Evolutionary conservation across 495 filamentous ascomycete genomes (phyloP).

Genomic region (Rostrohypoxylon terebratum): DNA sequence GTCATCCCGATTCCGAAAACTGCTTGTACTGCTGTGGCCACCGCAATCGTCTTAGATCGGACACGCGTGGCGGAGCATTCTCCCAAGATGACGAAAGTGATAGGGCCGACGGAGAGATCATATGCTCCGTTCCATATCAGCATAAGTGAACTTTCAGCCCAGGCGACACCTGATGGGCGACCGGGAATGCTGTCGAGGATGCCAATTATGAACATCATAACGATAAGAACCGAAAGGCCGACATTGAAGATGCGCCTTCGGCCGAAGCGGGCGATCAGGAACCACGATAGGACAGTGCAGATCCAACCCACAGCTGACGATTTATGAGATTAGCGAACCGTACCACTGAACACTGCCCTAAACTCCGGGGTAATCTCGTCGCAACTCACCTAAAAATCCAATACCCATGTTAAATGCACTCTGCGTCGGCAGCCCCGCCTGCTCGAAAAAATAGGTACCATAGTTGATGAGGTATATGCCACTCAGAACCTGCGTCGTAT

Average conservation of each 20-base stretch:
- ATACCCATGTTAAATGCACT: slow-evolving; percentile 65
- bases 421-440: slow-evolving; percentile 65
- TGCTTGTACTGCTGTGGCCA: slow-evolving; percentile 71
- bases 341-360: background rate
- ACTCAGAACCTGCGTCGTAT: slow-evolving; percentile 62
- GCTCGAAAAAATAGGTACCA: slow-evolving; percentile 73
- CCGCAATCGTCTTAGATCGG: slow-evolving; percentile 70
- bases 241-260: slow-evolving; percentile 66
- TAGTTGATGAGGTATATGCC: slow-evolving; percentile 68
- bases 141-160: slow-evolving; percentile 66
- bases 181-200: slow-evolving; percentile 67
- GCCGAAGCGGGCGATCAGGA: slow-evolving; percentile 63
- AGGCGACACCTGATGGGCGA: slow-evolving; percentile 56
- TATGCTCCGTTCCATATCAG: slow-evolving; percentile 70
- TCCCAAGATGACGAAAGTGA: slow-evolving; percentile 71
- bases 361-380: background rate
- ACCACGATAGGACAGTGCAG: slow-evolving; percentile 66
- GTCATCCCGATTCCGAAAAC: slow-evolving; percentile 70
- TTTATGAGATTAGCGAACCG: background rate
- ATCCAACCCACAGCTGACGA: slow-evolving; percentile 55
- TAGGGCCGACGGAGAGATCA: slow-evolving; percentile 67
- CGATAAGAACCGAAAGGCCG: slow-evolving; percentile 60
- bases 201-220: slow-evolving; percentile 68
- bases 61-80: slow-evolving; percentile 69
- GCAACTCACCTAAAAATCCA: slow-evolving; percentile 57